A percentile compares a stretch with the other conserved stretches of the same genome.
Conservation (phyloP, 495 filamentous ascomycete species). For the Podospora sp. region DNA sequence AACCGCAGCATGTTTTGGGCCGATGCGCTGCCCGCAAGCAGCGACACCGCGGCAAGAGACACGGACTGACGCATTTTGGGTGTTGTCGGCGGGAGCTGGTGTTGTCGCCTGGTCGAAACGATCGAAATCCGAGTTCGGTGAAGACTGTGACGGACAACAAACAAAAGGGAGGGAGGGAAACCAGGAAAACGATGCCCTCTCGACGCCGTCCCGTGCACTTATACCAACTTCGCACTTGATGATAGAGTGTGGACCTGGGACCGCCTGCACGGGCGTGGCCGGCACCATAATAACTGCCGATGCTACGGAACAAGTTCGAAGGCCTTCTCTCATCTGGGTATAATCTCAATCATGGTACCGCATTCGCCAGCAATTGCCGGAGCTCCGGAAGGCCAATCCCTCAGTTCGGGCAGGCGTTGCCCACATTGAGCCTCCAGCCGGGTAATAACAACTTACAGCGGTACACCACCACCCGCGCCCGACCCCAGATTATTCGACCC, state of each 20-base stretch:
- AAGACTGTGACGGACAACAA: neutral
- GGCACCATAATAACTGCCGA: conserved; percentile 46
- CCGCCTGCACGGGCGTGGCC: conserved; percentile 9
- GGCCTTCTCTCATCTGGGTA: conserved; percentile 41
- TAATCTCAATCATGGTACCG: conserved; percentile 46
- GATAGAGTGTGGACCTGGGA: neutral
- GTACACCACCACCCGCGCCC: neutral
- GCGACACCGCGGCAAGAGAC: conserved; percentile 49
- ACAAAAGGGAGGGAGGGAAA: conserved; percentile 2
- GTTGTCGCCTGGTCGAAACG: neutral
- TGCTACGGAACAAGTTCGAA: conserved; percentile 42
- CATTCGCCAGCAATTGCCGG: conserved; percentile 43
- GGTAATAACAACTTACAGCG: conserved; percentile 19
- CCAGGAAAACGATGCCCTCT: neutral
- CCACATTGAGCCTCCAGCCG: conserved; percentile 23
- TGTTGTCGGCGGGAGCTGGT: conserved; percentile 18
- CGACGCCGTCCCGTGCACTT: neutral
- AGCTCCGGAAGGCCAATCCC: conserved; percentile 32
- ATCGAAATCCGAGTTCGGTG: neutral
- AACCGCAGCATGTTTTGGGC: conserved; percentile 60
- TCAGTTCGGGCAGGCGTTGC: neutral
- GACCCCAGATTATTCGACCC: conserved; percentile 19
- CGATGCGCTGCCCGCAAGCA: conserved; percentile 49
- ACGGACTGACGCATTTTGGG: conserved; percentile 53
- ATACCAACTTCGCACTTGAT: neutral